Evolutionary conservation across 2,329 filamentous ascomycete species (phyloP).

Genomic region (Botrytis byssoidea): DNA sequence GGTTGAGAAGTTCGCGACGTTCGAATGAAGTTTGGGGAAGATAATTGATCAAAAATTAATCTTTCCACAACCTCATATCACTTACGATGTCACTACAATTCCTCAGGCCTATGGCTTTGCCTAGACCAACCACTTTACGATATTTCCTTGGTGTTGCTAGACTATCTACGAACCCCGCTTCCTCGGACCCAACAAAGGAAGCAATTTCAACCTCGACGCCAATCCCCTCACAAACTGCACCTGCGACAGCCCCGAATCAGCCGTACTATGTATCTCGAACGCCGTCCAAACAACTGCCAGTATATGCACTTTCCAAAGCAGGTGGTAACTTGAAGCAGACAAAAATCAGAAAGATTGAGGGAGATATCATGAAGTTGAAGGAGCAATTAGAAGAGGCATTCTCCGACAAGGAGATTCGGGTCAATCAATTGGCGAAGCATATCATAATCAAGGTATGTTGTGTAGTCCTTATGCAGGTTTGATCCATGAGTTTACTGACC

Average conservation of each 20-base stretch:
- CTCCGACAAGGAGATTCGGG: constrained; percentile 50
- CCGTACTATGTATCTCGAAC: constrained; percentile 65
- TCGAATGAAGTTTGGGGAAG: constrained; percentile 2
- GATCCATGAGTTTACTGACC: neutral
- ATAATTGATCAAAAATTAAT: neutral
- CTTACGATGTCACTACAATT: constrained; percentile 35
- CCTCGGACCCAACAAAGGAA: constrained; percentile 4
- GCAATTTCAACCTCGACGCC: constrained; percentile 20
- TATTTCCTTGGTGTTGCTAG: constrained; percentile 33
- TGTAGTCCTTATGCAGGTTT: neutral
- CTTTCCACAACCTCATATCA: constrained; percentile 12
- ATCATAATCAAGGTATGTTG: constrained; percentile 67
- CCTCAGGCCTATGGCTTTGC: constrained; percentile 37
- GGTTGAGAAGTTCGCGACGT: constrained; percentile 19
- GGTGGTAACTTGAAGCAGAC: constrained; percentile 77
- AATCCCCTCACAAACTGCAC: constrained; percentile 1
- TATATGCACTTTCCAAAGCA: constrained; percentile 72
- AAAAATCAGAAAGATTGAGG: constrained; percentile 74
- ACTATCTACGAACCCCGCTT: constrained; percentile 20
- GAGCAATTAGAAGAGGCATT: constrained; percentile 62
- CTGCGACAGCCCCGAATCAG: constrained; percentile 26
- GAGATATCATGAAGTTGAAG: constrained; percentile 63
- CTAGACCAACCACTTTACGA: constrained; percentile 34
- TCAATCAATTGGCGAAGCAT: constrained; percentile 60
- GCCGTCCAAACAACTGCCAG: constrained; percentile 65